phyloP scores from a whole-genome alignment of 768 basidiomycete species.

The Termitomyces sp. region DNA sequence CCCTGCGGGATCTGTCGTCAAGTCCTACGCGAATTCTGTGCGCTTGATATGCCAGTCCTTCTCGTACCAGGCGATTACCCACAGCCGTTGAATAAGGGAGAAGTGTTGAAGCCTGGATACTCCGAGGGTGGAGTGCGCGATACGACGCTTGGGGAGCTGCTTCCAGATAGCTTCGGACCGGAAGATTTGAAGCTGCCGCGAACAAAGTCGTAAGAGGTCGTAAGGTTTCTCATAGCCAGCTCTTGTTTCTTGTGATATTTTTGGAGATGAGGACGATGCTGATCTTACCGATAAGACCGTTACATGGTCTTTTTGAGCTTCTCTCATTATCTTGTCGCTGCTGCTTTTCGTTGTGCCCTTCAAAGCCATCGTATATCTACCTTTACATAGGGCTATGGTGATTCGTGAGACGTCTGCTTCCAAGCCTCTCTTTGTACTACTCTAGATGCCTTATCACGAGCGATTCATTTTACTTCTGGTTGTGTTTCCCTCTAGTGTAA shows the following conservation, averaged over 20 bases:
- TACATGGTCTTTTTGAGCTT: background rate
- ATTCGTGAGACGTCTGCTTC: background rate
- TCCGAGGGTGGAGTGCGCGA: slow-evolving; percentile 53
- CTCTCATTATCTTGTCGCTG: background rate
- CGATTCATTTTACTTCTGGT: background rate
- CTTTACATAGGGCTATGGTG: background rate
- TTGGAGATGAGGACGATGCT: no score
- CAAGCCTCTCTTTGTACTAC: no score
- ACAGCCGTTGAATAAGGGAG: slow-evolving; percentile 29
- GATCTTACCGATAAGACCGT: background rate
- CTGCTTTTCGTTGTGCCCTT: background rate
- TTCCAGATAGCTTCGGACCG: slow-evolving; percentile 89
- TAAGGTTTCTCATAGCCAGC: background rate
- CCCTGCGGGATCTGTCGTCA: slow-evolving; percentile 97
- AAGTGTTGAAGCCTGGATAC: slow-evolving; percentile 33
- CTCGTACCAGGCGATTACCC: slow-evolving; percentile 69
- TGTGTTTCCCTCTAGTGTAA: no score
- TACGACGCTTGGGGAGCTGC: slow-evolving; percentile 67
- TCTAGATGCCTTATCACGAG: no score
- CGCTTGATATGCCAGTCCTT: slow-evolving; percentile 65
- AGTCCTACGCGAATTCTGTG: slow-evolving; percentile 83
- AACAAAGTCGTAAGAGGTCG: slow-evolving; percentile 5
- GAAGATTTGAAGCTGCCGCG: slow-evolving; percentile 64
- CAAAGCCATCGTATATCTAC: background rate
- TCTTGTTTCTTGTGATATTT: background rate